Evolutionary conservation across 108 stramenopile species (phyloP), one percentile per base, ranked within the genome.

Genomic region (Cyclotella choctawhatcheeana): DNA sequence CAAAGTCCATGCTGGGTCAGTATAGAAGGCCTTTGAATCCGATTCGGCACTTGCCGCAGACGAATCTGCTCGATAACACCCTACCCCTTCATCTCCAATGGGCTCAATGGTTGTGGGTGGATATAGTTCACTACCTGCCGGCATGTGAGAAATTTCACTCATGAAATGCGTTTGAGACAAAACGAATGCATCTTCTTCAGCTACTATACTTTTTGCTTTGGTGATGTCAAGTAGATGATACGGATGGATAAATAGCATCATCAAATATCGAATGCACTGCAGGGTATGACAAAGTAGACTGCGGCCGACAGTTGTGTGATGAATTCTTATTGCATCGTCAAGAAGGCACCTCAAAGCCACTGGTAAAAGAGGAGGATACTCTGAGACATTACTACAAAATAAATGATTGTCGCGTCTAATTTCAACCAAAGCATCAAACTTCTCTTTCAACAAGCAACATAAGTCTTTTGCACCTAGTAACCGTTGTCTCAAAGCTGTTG

Each of bases 1-100:
- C 33, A 95, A 70, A 7, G 89, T 92, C 94, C 94, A 95, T 61
- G 88, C 75, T 37, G 94, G 94, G 72, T 95, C 94, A 16, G 58
- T 72, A 50, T 79, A 79, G 76, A 95, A 95, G 13, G 82, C 86
- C 35, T 90, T 76, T n/a, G 82, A 89, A 71, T 95, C 94, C 24
- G 64, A 53, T 55, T 78, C 60, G 0, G 94, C 94, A n/a, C 88
- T 87, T 29, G 83, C 77, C 35, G 90, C 84, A 25, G 89, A 89
- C 3, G 94, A 93, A 43, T 83, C 69, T 44, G 92, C 86, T 14
- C 81, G 64, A 69, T 95, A 95, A 30, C 67, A 80, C 54, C 84
- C 89, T 14, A 68, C 48, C 6, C 48, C 60, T 35, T 27, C 83
- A 18, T 82, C 53, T 5, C 80, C 69, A 31, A 69, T 56, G 5